Evolutionary conservation across 1,139 yeast genomes (phyloP).

Genomic region (Blastobotrys niveus): DNA sequence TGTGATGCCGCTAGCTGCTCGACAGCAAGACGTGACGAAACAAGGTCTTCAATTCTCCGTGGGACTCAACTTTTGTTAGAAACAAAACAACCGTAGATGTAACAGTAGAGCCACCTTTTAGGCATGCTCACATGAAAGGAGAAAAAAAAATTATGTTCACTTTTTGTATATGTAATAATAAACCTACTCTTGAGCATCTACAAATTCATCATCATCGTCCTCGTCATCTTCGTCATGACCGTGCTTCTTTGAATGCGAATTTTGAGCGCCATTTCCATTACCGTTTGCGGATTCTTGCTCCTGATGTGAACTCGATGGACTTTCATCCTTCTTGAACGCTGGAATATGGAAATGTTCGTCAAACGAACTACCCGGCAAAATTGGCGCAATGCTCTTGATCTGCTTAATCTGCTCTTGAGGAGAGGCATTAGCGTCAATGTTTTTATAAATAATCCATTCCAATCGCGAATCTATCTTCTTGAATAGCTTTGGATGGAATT

Average conservation of each 20-base stretch:
- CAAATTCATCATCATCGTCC: slow-evolving; percentile 25
- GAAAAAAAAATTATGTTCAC: not conserved
- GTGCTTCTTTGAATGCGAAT: too few relatives aligned
- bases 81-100: not conserved
- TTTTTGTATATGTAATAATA: not conserved
- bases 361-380: slow-evolving; percentile 70
- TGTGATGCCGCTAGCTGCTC: slow-evolving; percentile 66
- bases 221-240: too few relatives aligned
- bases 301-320: slow-evolving; percentile 17
- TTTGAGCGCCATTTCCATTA: too few relatives aligned
- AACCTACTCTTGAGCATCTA: slow-evolving; percentile 19
- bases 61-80: slow-evolving; percentile 58
- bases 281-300: not conserved
- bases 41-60: slow-evolving; percentile 92
- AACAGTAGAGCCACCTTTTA: not conserved
- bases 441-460: slow-evolving; percentile 61
- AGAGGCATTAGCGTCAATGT: slow-evolving; percentile 41
- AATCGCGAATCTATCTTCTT: slow-evolving; percentile 38
- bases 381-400: slow-evolving; percentile 57
- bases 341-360: slow-evolving; percentile 62
- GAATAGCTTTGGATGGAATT: slow-evolving; percentile 76
- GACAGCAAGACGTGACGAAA: slow-evolving; percentile 59
- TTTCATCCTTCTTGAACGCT: slow-evolving; percentile 47
- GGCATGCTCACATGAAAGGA: too few relatives aligned
- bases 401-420: slow-evolving; percentile 50